These are phyloP conservation scores for Oryza brachyantha DNA, from an alignment of 176 grass and related monocot genomes.

Conservation along the genomic window DNA sequence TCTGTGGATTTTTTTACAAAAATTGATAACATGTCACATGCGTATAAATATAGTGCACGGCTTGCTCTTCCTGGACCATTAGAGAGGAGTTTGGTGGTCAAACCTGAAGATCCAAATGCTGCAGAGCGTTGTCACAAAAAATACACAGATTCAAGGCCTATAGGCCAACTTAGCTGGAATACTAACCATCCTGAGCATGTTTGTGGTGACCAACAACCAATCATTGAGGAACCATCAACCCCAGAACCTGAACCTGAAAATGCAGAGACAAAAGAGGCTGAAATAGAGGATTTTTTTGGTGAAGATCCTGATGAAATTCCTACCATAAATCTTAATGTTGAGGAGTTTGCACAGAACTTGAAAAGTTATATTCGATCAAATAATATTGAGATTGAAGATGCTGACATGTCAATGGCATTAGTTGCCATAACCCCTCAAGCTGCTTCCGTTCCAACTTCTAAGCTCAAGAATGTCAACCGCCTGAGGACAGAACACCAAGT, in stretches of 20 bases:
- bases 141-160: neutral
- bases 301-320: constrained; percentile 82
- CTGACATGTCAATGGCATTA: constrained; percentile 72
- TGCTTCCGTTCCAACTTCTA: constrained; percentile 79
- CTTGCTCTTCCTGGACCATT: constrained; percentile 74
- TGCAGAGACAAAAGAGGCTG: constrained; percentile 40
- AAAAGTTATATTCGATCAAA: constrained; percentile 78
- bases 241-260: constrained; percentile 65
- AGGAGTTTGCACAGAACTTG: constrained; percentile 75
- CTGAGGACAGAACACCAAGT: constrained; percentile 91
- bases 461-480: constrained; percentile 85
- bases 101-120: constrained; percentile 16
- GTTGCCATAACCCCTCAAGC: constrained; percentile 59
- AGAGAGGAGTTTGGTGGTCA: constrained; percentile 46
- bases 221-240: constrained; percentile 81
- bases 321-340: constrained; percentile 73
- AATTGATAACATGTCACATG: constrained; percentile 16
- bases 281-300: constrained; percentile 75
- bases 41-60: constrained; percentile 64
- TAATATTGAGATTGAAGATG: constrained; percentile 61
- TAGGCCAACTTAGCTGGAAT: constrained; percentile 42
- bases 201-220: constrained; percentile 45
- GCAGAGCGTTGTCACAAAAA: constrained; percentile 17
- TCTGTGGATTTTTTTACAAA: neutral
- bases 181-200: constrained; percentile 25